A percentile compares a stretch with the other conserved stretches of the same genome.
Conservation (phyloP, 495 filamentous ascomycete genomes). For the Hypoxylon rickii region DNA sequence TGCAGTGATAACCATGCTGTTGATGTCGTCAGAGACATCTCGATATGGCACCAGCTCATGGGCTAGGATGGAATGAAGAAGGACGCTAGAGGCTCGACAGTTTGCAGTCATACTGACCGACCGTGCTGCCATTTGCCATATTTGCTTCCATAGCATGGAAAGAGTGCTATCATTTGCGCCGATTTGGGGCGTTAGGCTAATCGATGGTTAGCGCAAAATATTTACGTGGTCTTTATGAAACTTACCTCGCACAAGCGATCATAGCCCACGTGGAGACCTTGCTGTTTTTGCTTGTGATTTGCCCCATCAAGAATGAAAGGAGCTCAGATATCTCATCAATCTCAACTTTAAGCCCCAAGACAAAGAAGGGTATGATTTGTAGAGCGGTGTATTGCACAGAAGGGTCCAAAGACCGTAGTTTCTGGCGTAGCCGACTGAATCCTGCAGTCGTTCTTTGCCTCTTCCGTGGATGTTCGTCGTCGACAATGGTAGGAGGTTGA, state of each 20-base stretch:
- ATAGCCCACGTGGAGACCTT: constrained; percentile 56
- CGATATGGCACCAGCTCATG: constrained; percentile 65
- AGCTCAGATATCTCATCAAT: constrained; percentile 47
- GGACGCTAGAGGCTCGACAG: constrained; percentile 79
- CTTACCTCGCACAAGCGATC: constrained; percentile 65
- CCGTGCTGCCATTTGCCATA: constrained; percentile 75
- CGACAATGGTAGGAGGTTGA: constrained; percentile 29
- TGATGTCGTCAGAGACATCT: constrained; percentile 63
- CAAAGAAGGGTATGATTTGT: constrained; percentile 78
- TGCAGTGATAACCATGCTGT: constrained; percentile 70
- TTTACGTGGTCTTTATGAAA: not conserved
- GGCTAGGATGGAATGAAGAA: constrained; percentile 70
- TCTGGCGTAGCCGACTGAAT: constrained; percentile 65
- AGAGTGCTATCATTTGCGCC: constrained; percentile 33
- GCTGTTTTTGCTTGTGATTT: constrained; percentile 44
- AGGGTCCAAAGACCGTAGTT: constrained; percentile 59
- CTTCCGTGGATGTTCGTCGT: constrained; percentile 61
- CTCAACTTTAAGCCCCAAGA: constrained; percentile 39
- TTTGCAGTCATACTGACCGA: constrained; percentile 69
- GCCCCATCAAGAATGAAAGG: constrained; percentile 41
- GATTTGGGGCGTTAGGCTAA: constrained; percentile 33
- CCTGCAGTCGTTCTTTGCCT: constrained; percentile 61
- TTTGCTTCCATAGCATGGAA: constrained; percentile 63
- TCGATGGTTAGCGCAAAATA: constrained; percentile 25
- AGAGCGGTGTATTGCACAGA: constrained; percentile 67